Percentiles rank a stretch among this genome's conserved stretches.
Evolutionary conservation across 75 land plant genomes (phyloP).

Genomic region (Cryptomeria japonica): DNA sequence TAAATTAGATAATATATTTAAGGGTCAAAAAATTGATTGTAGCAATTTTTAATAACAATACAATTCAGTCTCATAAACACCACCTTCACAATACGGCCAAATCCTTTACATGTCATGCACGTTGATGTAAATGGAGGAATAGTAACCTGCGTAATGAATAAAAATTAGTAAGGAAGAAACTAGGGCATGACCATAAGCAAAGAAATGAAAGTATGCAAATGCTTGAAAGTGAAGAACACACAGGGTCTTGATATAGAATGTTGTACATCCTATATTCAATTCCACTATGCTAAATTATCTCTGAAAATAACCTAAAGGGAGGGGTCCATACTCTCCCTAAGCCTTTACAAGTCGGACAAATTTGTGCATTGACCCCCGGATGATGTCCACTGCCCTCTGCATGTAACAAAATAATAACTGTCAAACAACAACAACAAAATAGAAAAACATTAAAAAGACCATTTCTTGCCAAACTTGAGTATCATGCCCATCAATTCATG

Average conservation of each 20-base stretch:
- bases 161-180: background rate
- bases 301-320: background rate
- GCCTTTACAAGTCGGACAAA: constrained; percentile 71
- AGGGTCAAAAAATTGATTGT: background rate
- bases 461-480: background rate
- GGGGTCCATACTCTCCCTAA: constrained; percentile 56
- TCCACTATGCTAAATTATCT: background rate
- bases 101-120: constrained; percentile 68
- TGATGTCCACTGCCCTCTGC: constrained; percentile 87
- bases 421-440: background rate
- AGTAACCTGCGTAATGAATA: constrained; percentile 38
- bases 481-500: no score
- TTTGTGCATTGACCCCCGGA: constrained; percentile 42
- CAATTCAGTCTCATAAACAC: background rate
- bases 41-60: background rate
- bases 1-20: background rate
- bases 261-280: background rate
- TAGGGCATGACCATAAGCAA: background rate
- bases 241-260: background rate
- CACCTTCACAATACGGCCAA: constrained; percentile 63
- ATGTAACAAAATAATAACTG: constrained; percentile 4
- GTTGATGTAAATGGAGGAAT: constrained; percentile 69
- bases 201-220: constrained; percentile 6
- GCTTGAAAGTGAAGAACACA: background rate
- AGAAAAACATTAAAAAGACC: background rate